A percentile compares a stretch with the other conserved stretches of the same genome.
Conservation (phyloP, 2,329 filamentous ascomycete species). For the Sarocladium strictum region DNA sequence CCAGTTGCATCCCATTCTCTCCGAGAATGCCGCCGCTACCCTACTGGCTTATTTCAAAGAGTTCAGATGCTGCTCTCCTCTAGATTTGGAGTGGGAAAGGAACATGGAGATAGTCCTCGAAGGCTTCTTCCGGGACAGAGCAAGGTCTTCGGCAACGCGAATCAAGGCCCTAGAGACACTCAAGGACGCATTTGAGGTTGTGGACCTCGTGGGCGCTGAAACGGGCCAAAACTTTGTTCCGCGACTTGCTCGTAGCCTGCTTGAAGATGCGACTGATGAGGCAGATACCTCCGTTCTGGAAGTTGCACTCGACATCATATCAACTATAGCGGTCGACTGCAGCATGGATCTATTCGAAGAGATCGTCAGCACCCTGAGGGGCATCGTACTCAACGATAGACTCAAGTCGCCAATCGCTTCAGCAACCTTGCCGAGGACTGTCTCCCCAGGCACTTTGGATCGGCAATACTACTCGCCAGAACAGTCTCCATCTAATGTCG, state of each 20-base stretch:
- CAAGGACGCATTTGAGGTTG: constrained; percentile 52
- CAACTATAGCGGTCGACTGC: constrained; percentile 56
- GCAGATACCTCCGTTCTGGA: constrained; percentile 59
- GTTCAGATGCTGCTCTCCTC: constrained; percentile 66
- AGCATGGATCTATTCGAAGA: constrained; percentile 53
- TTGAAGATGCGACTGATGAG: constrained; percentile 57
- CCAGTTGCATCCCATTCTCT: constrained; percentile 53
- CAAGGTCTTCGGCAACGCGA: constrained; percentile 55
- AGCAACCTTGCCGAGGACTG: constrained; percentile 14
- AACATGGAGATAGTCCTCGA: constrained; percentile 56
- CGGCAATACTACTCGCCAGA: constrained; percentile 15
- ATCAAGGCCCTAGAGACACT: constrained; percentile 56
- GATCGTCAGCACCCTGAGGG: constrained; percentile 46
- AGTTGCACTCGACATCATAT: constrained; percentile 58
- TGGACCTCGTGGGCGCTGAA: constrained; percentile 52
- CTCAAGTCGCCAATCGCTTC: constrained; percentile 35
- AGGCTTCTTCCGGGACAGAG: constrained; percentile 57
- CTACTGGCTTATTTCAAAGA: constrained; percentile 64
- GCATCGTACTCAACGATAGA: constrained; percentile 44
- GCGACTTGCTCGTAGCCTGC: constrained; percentile 54
- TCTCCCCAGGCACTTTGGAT: background rate
- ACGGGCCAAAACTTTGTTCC: constrained; percentile 51
- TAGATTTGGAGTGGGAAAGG: constrained; percentile 60
- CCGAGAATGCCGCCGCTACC: constrained; percentile 57
- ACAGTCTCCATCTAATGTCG: constrained; percentile 61